These are phyloP conservation scores for Gracilaria gracilis DNA, from an alignment of 23 red algal species.

Conservation along the genomic window DNA sequence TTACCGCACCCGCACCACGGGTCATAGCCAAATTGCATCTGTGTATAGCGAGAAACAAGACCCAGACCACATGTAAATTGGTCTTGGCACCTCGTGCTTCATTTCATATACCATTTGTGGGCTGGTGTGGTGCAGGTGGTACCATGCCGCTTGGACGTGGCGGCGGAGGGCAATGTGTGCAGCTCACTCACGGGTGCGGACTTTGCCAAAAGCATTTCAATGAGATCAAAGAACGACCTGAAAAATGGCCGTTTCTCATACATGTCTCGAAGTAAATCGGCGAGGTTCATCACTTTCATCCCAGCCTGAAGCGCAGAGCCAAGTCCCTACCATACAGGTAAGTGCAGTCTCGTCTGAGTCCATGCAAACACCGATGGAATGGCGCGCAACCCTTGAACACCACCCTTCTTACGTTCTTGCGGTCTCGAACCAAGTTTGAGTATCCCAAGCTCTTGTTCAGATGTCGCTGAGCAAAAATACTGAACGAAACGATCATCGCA, in stretches of 20 bases:
- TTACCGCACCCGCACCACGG: too few species aligned
- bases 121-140: too few species aligned
- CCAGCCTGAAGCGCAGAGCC: constrained; percentile 81
- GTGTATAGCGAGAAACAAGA: too few species aligned
- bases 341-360: constrained; percentile 96
- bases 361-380: constrained; percentile 99
- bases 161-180: constrained; percentile 86
- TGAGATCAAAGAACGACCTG: constrained; percentile 96
- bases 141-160: too few species aligned
- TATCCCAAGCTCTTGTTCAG: constrained; percentile 94
- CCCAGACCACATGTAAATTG: too few species aligned
- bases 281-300: constrained; percentile 41
- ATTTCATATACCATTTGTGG: too few species aligned
- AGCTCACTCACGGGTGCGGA: constrained; percentile 84
- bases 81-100: too few species aligned
- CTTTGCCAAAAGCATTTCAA: constrained; percentile 97
- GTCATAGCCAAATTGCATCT: too few species aligned
- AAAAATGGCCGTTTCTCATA: constrained; percentile 97
- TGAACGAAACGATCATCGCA: constrained; percentile 86
- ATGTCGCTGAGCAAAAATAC: constrained; percentile 95
- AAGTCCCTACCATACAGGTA: constrained; percentile 96
- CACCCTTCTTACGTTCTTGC: constrained; percentile 96
- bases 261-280: constrained; percentile 73
- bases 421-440: constrained; percentile 98
- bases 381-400: constrained; percentile 97